Percentiles rank a stretch among this genome's conserved stretches.
Conservation (phyloP, 73 alveolate genomes). For the Paraurostyla sp. region DNA sequence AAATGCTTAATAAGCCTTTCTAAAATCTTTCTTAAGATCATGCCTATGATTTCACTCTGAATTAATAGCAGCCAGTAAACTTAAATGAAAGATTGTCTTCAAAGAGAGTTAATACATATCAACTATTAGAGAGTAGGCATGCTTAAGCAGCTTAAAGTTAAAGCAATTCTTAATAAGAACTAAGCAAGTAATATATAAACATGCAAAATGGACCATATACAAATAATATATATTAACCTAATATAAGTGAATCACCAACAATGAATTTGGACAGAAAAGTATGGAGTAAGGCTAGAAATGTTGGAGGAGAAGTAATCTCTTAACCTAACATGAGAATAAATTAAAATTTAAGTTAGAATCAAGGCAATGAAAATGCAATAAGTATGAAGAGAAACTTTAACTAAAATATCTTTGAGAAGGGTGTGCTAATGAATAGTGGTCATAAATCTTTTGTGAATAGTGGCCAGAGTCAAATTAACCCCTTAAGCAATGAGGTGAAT, state of each 20-base stretch:
- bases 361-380: background rate
- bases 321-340: background rate
- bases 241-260: background rate
- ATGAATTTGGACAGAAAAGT: background rate
- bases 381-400: constrained; percentile 20
- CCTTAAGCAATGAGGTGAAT: constrained; percentile 22
- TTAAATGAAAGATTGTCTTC: background rate
- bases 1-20: background rate
- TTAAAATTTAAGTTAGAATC: background rate
- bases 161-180: background rate
- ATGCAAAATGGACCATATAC: background rate
- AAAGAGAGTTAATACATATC: background rate
- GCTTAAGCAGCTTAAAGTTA: too few relatives aligned
- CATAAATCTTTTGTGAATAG: background rate
- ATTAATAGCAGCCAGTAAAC: background rate
- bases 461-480: background rate
- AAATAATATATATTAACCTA: background rate
- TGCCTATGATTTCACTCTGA: background rate
- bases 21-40: too few relatives aligned
- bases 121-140: background rate
- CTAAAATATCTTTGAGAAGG: constrained; percentile 15
- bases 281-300: constrained; percentile 16
- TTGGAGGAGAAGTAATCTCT: background rate
- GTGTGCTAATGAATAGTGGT: constrained; percentile 21
- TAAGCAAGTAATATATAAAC: background rate